phyloP scores from a whole-genome alignment of 345 rosid genomes.

The Syzygium aromaticum region DNA sequence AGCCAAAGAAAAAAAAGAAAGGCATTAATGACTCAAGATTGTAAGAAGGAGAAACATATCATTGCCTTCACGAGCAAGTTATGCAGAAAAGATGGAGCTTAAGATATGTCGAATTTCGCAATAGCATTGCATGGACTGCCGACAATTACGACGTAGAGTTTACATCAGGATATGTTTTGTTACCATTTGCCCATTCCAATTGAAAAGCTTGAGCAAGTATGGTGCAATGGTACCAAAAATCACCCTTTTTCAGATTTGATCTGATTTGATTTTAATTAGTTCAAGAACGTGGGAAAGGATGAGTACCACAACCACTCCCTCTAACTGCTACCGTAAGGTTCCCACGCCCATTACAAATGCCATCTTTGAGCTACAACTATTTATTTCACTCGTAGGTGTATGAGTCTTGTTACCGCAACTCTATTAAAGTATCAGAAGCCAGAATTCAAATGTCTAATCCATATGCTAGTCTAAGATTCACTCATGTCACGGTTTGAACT shows the following conservation, averaged over 20 bases:
- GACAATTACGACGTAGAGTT: not conserved
- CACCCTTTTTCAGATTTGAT: not conserved
- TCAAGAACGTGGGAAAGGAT: not conserved
- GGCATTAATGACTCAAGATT: not conserved
- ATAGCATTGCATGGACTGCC: rapidly evolving
- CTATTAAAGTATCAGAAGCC: not conserved
- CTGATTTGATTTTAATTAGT: not conserved
- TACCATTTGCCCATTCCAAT: not conserved
- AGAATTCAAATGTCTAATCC: not conserved
- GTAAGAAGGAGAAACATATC: not conserved
- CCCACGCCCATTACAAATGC: not conserved
- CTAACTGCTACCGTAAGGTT: not conserved
- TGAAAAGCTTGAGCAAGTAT: not conserved
- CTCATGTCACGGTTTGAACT: not conserved
- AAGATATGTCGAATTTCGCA: not conserved
- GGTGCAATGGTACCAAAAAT: not conserved
- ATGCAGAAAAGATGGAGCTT: not conserved
- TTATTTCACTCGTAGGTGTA: not conserved
- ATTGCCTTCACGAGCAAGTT: not conserved
- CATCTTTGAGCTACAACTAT: not conserved
- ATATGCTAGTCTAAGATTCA: not conserved
- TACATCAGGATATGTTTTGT: not conserved
- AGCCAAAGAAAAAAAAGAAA: not conserved
- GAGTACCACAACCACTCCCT: not conserved
- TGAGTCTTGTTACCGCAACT: not conserved